Evolutionary conservation across 108 stramenopile species (phyloP).

Genomic region (Cyclostephanos tholiformis): DNA sequence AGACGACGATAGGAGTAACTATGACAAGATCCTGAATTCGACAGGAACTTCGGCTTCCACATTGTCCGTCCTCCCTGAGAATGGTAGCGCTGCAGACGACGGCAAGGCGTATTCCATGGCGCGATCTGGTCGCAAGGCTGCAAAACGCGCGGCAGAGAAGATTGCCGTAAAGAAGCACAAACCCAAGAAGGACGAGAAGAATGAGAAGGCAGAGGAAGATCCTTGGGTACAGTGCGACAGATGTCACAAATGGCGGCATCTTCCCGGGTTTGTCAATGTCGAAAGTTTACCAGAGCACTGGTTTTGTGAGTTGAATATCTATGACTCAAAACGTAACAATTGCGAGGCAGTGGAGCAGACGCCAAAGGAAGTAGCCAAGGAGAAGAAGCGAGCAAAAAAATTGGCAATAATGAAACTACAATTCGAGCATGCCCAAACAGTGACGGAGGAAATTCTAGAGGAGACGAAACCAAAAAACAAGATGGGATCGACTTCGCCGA

Average conservation of each 20-base stretch:
- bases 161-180: conserved; percentile 43
- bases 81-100: conserved; percentile 4
- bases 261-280: conserved; percentile 66
- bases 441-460: not conserved
- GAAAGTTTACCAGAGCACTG: conserved; percentile 76
- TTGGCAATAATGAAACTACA: conserved; percentile 44
- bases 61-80: conserved; percentile 4
- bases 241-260: conserved; percentile 86
- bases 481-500: conserved; percentile 8
- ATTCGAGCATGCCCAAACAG: conserved; percentile 29
- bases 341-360: conserved; percentile 80
- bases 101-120: conserved; percentile 24
- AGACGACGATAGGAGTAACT: not conserved
- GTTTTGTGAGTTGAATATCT: conserved; percentile 86
- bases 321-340: conserved; percentile 64
- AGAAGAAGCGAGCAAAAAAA: conserved; percentile 60
- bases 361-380: conserved; percentile 65
- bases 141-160: conserved; percentile 70
- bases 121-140: conserved; percentile 68
- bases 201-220: conserved; percentile 49
- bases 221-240: conserved; percentile 91
- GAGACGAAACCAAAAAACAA: conserved; percentile 15
- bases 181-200: conserved; percentile 62
- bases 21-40: not conserved
- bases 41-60: conserved; percentile 3